A percentile compares a stretch with the other conserved stretches of the same genome.
Conservation (phyloP, 345 rosid species). For the Salix viminalis region DNA sequence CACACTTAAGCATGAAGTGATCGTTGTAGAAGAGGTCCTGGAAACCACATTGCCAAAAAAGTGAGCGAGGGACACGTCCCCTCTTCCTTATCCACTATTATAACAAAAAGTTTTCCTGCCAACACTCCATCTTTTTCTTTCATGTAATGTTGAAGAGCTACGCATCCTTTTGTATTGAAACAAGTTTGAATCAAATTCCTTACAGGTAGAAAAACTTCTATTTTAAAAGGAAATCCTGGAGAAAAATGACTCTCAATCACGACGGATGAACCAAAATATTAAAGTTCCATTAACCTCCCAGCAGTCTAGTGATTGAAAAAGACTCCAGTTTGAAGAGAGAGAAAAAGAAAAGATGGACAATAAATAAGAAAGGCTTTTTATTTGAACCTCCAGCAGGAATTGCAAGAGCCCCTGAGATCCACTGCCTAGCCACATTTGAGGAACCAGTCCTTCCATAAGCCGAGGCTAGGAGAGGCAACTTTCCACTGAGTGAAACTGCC, state of each 20-base stretch:
- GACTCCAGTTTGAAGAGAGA: neutral
- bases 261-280: too few species aligned
- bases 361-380: neutral
- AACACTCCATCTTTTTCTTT: neutral
- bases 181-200: neutral
- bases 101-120: neutral
- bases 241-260: neutral
- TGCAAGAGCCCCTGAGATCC: conserved; percentile 78
- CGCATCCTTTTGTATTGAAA: neutral
- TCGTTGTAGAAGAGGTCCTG: conserved; percentile 26
- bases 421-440: conserved; percentile 42
- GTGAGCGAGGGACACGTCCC: conserved; percentile 34
- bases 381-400: conserved; percentile 83
- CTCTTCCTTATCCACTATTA: conserved; percentile 18
- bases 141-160: neutral
- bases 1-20: conserved; percentile 12
- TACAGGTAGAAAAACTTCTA: neutral
- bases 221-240: neutral
- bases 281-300: too few species aligned
- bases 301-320: neutral
- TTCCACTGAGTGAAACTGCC: conserved; percentile 53
- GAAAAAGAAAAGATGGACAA: neutral
- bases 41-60: conserved; percentile 29
- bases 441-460: conserved; percentile 47
- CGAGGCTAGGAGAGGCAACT: conserved; percentile 50